These are phyloP conservation scores for Misopates orontium DNA, from an alignment of 257 asterid genomes.

Conservation along the genomic window DNA sequence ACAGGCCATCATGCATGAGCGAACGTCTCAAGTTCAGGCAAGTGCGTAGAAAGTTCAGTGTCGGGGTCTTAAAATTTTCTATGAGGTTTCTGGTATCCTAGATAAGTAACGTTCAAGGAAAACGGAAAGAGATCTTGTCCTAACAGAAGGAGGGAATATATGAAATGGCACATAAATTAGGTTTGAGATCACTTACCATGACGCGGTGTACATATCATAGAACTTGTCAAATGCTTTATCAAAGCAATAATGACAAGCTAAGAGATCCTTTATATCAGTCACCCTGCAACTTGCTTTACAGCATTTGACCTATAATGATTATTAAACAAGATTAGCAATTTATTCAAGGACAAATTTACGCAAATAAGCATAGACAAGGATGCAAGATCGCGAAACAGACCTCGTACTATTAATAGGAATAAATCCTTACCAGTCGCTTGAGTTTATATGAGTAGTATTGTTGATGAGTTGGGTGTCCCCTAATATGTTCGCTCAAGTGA, in stretches of 20 bases:
- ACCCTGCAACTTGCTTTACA: constrained; percentile 77
- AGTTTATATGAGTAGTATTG: constrained; percentile 75
- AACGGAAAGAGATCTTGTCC: neutral
- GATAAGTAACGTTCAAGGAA: neutral
- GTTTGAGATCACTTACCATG: constrained; percentile 56
- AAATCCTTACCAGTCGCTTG: constrained; percentile 62
- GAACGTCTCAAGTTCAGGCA: neutral
- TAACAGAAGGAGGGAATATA: neutral
- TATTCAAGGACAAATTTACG: neutral
- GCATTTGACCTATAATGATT: constrained; percentile 70
- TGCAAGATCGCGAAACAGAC: too few species aligned
- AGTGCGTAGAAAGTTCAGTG: neutral
- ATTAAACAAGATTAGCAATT: neutral
- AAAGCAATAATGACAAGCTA: constrained; percentile 77
- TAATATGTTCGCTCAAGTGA: constrained; percentile 69
- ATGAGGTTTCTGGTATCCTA: neutral
- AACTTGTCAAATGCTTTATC: constrained; percentile 83
- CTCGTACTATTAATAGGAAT: neutral
- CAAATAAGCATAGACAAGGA: neutral
- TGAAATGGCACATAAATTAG: constrained; percentile 5
- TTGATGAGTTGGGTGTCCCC: constrained; percentile 55
- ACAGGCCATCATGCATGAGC: neutral
- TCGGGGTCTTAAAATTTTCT: too few species aligned
- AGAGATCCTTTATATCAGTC: constrained; percentile 65
- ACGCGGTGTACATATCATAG: constrained; percentile 80